Evolutionary conservation across 2,329 filamentous ascomycete species (phyloP).

Genomic region (Periglandula ipomoeae): DNA sequence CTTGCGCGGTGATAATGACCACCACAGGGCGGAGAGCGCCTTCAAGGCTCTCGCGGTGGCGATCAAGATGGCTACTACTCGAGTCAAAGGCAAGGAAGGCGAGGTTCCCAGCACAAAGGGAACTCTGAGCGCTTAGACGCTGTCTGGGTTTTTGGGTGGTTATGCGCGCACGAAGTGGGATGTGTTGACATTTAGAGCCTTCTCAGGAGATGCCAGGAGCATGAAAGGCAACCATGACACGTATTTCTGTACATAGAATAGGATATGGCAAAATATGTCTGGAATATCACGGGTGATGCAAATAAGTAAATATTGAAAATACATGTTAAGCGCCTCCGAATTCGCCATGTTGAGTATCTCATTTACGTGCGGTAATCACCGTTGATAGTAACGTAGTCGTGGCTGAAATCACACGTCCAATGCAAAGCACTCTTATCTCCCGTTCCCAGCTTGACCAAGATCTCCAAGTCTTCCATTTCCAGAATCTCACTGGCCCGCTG

Average conservation of each 20-base stretch:
- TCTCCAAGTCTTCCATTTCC: constrained; percentile 69
- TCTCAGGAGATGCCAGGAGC: background rate
- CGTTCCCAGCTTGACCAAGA: constrained; percentile 63
- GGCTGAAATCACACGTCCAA: constrained; percentile 82
- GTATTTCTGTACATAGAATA: background rate
- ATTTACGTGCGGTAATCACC: constrained; percentile 55
- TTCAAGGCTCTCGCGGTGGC: constrained; percentile 95
- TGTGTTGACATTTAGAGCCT: too few species aligned
- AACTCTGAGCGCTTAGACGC: constrained; percentile 55
- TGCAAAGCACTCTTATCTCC: constrained; percentile 60
- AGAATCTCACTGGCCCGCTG: constrained; percentile 67
- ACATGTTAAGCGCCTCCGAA: background rate
- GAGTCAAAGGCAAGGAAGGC: constrained; percentile 71
- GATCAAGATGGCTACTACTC: constrained; percentile 64
- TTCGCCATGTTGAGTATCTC: background rate
- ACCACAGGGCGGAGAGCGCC: constrained; percentile 90
- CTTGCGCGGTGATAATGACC: constrained; percentile 83
- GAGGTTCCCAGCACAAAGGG: constrained; percentile 97
- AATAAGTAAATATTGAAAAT: background rate
- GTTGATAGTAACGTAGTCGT: constrained; percentile 67
- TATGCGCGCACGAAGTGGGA: too few species aligned
- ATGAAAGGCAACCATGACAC: background rate
- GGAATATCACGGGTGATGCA: too few species aligned
- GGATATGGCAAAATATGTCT: background rate
- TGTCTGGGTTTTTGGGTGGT: constrained; percentile 6